Percentiles rank a stretch among this genome's conserved stretches.
These are phyloP conservation scores for Trichocomaceae sp. DNA, from an alignment of 2,329 filamentous ascomycete species.

Conservation along the genomic window DNA sequence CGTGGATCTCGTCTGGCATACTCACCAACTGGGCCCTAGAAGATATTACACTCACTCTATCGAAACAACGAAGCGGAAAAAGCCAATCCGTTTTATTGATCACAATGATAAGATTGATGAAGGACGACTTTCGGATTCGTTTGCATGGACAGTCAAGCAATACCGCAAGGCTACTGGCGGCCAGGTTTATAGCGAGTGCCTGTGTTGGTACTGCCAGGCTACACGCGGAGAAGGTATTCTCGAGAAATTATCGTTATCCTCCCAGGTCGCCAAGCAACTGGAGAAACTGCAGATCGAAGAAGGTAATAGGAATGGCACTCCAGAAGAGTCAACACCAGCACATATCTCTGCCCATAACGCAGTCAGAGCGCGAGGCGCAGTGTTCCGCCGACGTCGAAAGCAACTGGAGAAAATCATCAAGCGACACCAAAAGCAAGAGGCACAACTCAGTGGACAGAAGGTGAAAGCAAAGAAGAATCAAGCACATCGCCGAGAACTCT, in stretches of 20 bases:
- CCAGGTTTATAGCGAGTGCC: slow-evolving; percentile 6
- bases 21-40: slow-evolving; percentile 24
- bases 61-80: not conserved
- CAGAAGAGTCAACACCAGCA: not conserved
- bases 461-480: not conserved
- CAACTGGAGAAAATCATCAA: not conserved
- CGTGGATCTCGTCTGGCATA: slow-evolving; percentile 32
- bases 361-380: slow-evolving; percentile 42
- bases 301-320: not conserved
- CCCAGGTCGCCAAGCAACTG: not conserved
- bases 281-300: not conserved
- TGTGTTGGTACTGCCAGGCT: slow-evolving; percentile 9
- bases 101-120: slow-evolving; percentile 8
- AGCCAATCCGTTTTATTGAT: not conserved
- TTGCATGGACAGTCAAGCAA: slow-evolving; percentile 6
- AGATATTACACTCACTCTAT: slow-evolving; percentile 3
- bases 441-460: not conserved
- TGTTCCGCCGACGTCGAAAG: not conserved
- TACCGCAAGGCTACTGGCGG: not conserved
- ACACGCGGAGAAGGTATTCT: not conserved
- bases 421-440: not conserved
- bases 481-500: not conserved
- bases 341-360: slow-evolving; percentile 8
- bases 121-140: slow-evolving; percentile 2
- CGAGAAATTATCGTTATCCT: not conserved